Percentiles rank a stretch among this genome's conserved stretches.
These are phyloP conservation scores for Mycena sanguinolenta DNA, from an alignment of 768 basidiomycete species.

Conservation along the genomic window DNA sequence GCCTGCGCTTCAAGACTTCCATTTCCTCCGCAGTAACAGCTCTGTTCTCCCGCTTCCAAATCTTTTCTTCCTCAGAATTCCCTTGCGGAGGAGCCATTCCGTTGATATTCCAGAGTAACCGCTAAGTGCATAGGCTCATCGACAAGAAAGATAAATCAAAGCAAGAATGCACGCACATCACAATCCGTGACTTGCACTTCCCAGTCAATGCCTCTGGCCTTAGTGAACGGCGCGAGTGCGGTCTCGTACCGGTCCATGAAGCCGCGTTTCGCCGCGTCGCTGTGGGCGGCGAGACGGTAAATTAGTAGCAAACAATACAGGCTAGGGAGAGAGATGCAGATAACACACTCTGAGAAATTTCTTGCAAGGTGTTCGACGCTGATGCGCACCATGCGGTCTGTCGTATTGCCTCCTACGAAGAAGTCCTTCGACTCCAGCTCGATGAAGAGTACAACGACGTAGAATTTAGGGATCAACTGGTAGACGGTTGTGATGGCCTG, in stretches of 20 bases:
- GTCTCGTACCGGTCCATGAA: constrained; percentile 20
- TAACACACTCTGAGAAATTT: constrained; percentile 21
- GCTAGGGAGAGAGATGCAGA: no score
- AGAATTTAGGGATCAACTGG: constrained; percentile 16
- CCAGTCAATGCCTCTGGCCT: constrained; percentile 29
- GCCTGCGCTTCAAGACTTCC: background rate
- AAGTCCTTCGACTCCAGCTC: constrained; percentile 29
- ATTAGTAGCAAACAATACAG: no score
- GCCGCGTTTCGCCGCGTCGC: no score
- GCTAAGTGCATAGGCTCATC: background rate
- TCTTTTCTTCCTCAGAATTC: constrained; percentile 21
- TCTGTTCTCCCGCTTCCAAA: constrained; percentile 33
- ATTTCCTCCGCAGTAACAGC: constrained; percentile 22
- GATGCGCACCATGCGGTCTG: constrained; percentile 27
- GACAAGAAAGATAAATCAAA: no score
- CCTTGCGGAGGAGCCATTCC: constrained; percentile 25
- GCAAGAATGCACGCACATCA: no score
- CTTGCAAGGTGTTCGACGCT: constrained; percentile 37
- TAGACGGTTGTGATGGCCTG: no score
- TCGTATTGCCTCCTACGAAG: constrained; percentile 32
- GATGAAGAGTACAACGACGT: constrained; percentile 39
- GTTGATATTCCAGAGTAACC: constrained; percentile 30
- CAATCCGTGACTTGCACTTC: no score
- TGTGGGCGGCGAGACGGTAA: no score
- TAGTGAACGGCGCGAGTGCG: constrained; percentile 33